Percentiles rank a stretch among this genome's conserved stretches.
These are phyloP conservation scores for Rhododendron kiyosumense DNA, from an alignment of 148 eudicot species.

Conservation along the genomic window DNA sequence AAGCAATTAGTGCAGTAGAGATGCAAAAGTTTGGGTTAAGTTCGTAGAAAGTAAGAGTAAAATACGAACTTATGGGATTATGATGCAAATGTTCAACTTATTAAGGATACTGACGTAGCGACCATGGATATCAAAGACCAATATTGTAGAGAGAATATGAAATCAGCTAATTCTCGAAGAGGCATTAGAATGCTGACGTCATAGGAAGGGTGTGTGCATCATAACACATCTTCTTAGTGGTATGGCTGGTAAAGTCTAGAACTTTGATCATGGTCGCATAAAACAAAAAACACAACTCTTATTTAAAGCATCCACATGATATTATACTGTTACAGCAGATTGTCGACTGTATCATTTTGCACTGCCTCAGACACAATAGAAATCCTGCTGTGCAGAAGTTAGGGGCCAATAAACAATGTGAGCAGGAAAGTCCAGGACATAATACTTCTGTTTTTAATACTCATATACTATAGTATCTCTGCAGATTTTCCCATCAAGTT, in stretches of 20 bases:
- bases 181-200: not conserved
- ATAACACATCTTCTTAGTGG: not conserved
- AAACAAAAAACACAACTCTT: not conserved
- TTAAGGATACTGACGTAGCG: not conserved
- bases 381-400: not conserved
- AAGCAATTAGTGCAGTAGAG: not conserved
- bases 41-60: too few relatives aligned
- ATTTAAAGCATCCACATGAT: not conserved
- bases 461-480: not conserved
- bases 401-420: not conserved
- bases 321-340: not conserved
- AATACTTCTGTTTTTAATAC: not conserved
- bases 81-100: not conserved
- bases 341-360: not conserved
- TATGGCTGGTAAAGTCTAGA: not conserved
- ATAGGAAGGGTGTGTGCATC: not conserved
- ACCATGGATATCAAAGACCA: not conserved
- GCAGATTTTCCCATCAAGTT: not conserved
- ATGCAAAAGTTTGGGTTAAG: not conserved
- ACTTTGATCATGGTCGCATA: not conserved
- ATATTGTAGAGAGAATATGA: not conserved
- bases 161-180: not conserved
- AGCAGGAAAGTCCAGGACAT: slow-evolving; percentile 1
- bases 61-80: not conserved
- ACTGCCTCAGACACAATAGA: not conserved